phyloP scores from a whole-genome alignment of 371 early-diverging fungal species.

The Rhizopus microsporus region DNA sequence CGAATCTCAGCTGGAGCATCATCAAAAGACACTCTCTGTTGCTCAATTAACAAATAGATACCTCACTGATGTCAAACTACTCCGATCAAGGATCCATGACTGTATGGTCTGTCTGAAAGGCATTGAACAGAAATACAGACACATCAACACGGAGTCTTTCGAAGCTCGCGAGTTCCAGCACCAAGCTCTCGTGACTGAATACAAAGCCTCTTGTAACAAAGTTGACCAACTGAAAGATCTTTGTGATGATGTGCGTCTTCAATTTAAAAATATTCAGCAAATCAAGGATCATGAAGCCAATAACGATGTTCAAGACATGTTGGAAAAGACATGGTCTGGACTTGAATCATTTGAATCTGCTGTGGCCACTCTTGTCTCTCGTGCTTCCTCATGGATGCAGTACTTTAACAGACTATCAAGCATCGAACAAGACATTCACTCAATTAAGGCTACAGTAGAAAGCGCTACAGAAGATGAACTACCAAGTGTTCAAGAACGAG shows the following conservation, averaged over 20 bases:
- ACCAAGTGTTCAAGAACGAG: neutral
- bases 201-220: conserved; percentile 12
- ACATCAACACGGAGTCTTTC: conserved; percentile 1
- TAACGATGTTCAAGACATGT: neutral
- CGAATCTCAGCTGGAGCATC: conserved; percentile 4
- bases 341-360: conserved; percentile 3
- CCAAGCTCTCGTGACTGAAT: conserved; percentile 14
- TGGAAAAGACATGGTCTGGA: conserved; percentile 12
- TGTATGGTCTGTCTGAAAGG: conserved; percentile 4
- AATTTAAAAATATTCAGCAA: conserved; percentile 15
- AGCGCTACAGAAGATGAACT: neutral
- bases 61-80: conserved; percentile 8
- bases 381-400: conserved; percentile 20
- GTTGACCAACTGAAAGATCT: conserved; percentile 23
- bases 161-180: conserved; percentile 11
- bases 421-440: neutral
- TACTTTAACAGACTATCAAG: conserved; percentile 6
- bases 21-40: conserved; percentile 16
- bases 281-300: conserved; percentile 3
- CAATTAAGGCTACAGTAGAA: neutral
- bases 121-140: conserved; percentile 7
- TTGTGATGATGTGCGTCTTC: conserved; percentile 14
- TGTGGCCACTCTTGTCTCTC: conserved; percentile 14
- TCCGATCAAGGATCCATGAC: conserved; percentile 9
- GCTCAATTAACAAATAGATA: conserved; percentile 23